Base-by-base conservation (phyloP, 2,329 filamentous ascomycete genomes). In the Mycosphaerella sp. region DNA sequence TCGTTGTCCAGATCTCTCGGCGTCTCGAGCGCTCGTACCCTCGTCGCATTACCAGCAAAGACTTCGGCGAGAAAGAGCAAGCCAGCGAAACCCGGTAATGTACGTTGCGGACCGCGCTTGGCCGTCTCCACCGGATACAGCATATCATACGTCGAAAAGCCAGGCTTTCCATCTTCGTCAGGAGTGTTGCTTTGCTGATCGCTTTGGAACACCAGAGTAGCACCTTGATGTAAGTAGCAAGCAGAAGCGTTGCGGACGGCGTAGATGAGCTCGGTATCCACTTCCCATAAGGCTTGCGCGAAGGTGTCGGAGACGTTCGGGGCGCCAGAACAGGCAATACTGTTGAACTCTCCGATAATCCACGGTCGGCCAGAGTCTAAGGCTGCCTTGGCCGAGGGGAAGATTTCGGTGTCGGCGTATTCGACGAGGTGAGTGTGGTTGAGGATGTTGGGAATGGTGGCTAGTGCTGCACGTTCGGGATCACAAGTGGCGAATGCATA, bases 241-340 rank as follows among this genome's bases (percentile, higher is more conserved):
- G 67, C 64, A 0, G 66, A 67, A 0, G 71, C 70, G 48, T 73
- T 72, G n/a, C 67, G 64, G 1, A 66, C 63, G 12, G 71, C 72
- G 47, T 73, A 72, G 38, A 70, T 65, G 12, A 74, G 61, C 39
- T 71, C 65, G 0, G 66, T 69, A 46, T 73, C 70, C 8, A 70
- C 64, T 12, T 70, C 67, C 72, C 72, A 73, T 2, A 74, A 62
- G 0, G 72, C 71, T 51, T 73, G 67, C 1, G 69, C 70, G 50
- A 73, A 73, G 0, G 70, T 72, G 55, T 74, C 72, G 2, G 68
- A 69, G n/a, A 74, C 70, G 52, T 67, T 66, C 0, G 70, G 69
- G 26, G 65, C 66, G 6, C 72, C 72, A n/a, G 64, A 66, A 56
- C 72, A 74, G 5, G 71, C 67, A 45, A 74, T 70, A 4, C 67